Conservation (phyloP, 371 early-diverging fungal species). For the Mucor racemosus region DNA sequence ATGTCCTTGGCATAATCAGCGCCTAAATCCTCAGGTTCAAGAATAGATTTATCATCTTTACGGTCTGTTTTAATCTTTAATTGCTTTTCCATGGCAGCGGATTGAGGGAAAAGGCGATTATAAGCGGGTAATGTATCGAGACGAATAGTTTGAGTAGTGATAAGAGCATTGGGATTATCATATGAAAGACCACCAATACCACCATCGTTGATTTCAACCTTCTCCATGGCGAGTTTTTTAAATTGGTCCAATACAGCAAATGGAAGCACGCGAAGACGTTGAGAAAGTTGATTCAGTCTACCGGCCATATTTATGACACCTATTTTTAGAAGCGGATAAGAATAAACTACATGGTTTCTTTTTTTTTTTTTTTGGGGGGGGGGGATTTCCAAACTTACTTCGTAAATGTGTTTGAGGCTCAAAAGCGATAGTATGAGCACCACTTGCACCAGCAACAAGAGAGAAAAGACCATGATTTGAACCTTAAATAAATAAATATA, state of each 20-base stretch:
- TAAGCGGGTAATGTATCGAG: constrained; percentile 44
- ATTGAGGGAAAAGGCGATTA: constrained; percentile 35
- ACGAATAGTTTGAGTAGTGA: constrained; percentile 52
- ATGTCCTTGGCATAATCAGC: constrained; percentile 32
- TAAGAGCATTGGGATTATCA: constrained; percentile 23
- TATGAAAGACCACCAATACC: constrained; percentile 49
- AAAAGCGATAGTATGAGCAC: constrained; percentile 52
- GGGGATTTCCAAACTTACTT: constrained; percentile 24
- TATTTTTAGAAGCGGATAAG: constrained; percentile 18
- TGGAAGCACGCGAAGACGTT: constrained; percentile 47
- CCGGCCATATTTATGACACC: constrained; percentile 50
- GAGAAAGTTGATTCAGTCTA: constrained; percentile 41
- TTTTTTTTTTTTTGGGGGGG: too few relatives aligned
- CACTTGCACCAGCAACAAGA: constrained; percentile 52
- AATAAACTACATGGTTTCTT: neutral
- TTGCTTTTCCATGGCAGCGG: neutral
- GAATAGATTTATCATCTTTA: constrained; percentile 20
- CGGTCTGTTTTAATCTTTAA: constrained; percentile 10
- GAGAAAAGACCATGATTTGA: constrained; percentile 57
- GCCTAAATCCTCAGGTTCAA: constrained; percentile 36
- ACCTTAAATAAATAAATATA: constrained; percentile 24
- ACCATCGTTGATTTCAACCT: constrained; percentile 45
- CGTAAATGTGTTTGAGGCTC: constrained; percentile 54
- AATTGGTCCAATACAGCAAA: constrained; percentile 51
- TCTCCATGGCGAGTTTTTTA: constrained; percentile 47